These are phyloP conservation scores for Arctium lappa DNA, from an alignment of 129 eudicot species.

Conservation along the genomic window DNA sequence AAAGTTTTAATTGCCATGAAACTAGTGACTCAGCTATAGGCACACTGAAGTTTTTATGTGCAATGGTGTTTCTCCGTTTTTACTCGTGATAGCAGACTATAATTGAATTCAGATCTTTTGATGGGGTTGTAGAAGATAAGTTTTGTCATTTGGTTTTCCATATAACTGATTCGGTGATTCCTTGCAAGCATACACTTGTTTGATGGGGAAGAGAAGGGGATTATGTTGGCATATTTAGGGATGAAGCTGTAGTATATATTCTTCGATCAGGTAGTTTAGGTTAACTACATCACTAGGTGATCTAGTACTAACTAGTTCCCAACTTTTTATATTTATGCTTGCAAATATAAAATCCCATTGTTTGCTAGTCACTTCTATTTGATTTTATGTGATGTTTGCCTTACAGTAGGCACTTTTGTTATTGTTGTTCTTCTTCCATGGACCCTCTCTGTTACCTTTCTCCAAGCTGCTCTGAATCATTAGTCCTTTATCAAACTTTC, in stretches of 20 bases:
- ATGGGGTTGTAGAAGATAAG: not conserved
- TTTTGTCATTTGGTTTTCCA: not conserved
- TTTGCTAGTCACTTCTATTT: not conserved
- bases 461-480: too few species aligned
- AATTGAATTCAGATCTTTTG: not conserved
- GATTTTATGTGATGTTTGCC: not conserved
- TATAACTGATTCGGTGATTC: not conserved
- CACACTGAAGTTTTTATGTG: not conserved
- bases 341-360: not conserved
- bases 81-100: not conserved
- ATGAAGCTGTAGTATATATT: too few species aligned
- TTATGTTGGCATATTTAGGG: not conserved
- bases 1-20: not conserved
- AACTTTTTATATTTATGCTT: not conserved
- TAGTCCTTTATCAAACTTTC: too few species aligned
- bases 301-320: not conserved
- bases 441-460: too few species aligned
- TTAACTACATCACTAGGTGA: not conserved
- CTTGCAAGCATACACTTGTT: not conserved
- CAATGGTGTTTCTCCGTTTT: not conserved
- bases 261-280: not conserved
- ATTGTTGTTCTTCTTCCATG: not conserved
- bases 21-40: not conserved
- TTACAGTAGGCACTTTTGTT: not conserved
- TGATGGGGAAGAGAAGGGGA: slow-evolving; percentile 4